phyloP scores from a whole-genome alignment of 2,329 filamentous ascomycete species.

The Ophiostoma triangulosporum region DNA sequence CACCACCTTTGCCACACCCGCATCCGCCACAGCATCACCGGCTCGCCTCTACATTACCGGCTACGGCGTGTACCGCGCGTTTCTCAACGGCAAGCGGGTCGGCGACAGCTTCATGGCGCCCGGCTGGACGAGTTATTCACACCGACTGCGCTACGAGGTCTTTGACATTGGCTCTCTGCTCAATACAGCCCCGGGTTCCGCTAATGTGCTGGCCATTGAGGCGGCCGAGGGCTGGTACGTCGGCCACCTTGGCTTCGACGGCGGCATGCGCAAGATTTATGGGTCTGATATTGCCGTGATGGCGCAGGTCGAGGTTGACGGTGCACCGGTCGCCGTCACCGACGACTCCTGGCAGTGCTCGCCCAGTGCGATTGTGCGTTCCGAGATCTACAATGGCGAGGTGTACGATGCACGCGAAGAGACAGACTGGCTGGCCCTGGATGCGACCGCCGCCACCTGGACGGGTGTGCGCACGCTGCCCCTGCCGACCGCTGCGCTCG shows the following conservation, averaged over 20 bases:
- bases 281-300: constrained; percentile 27
- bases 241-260: constrained; percentile 20
- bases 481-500: constrained; percentile 22
- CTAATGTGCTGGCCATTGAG: constrained; percentile 21
- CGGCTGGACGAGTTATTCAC: constrained; percentile 29
- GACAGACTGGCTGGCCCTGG: background rate
- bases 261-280: constrained; percentile 21
- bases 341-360: constrained; percentile 12
- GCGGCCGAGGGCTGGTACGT: constrained; percentile 33
- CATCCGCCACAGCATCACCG: constrained; percentile 9
- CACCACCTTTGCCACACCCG: constrained; percentile 11
- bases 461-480: constrained; percentile 13
- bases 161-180: constrained; percentile 27
- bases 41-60: constrained; percentile 24
- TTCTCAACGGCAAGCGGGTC: constrained; percentile 25
- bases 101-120: constrained; percentile 26
- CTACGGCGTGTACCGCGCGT: constrained; percentile 22
- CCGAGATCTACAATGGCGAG: constrained; percentile 41
- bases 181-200: constrained; percentile 1
- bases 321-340: background rate
- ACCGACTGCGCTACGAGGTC: constrained; percentile 28
- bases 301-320: constrained; percentile 24
- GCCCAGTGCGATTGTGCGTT: constrained; percentile 19
- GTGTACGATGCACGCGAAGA: constrained; percentile 28
- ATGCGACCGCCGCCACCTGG: background rate